Percentiles rank a stretch among this genome's conserved stretches.
Conservation (phyloP, 352 stramenopile species). For the Bremia lactucae region DNA sequence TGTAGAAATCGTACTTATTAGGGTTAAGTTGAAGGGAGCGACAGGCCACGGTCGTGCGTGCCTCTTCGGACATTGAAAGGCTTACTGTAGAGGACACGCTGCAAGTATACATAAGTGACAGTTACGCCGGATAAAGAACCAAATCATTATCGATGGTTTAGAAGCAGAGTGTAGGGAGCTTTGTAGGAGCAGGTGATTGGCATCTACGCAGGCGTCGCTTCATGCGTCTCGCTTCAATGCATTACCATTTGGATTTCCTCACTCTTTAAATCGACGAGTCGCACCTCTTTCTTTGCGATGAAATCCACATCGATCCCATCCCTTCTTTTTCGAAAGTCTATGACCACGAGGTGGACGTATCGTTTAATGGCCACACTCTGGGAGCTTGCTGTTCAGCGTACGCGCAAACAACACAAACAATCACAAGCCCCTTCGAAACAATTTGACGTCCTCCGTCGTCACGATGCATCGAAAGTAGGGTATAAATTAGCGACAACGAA, state of each 20-base stretch:
- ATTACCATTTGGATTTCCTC: background rate
- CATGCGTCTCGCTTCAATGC: background rate
- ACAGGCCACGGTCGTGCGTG: background rate
- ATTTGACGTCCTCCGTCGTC: conserved; percentile 7
- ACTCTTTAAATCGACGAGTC: conserved; percentile 13
- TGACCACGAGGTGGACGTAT: conserved; percentile 13
- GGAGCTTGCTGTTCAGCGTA: conserved; percentile 18
- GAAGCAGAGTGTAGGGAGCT: background rate
- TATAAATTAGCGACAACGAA: too few species aligned
- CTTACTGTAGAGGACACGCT: too few species aligned
- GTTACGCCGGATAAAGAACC: background rate
- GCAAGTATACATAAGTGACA: background rate
- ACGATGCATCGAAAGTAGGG: background rate
- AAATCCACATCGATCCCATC: conserved; percentile 4
- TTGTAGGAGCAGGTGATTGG: background rate
- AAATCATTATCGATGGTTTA: background rate
- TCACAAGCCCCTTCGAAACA: background rate
- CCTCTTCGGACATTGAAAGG: background rate
- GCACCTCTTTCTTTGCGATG: conserved; percentile 4
- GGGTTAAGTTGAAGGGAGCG: background rate
- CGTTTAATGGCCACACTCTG: conserved; percentile 17
- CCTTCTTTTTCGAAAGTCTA: conserved; percentile 4
- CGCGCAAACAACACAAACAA: conserved; percentile 7
- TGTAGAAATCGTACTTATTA: background rate
- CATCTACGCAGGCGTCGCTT: background rate